Base-by-base conservation (phyloP, 2,329 filamentous ascomycete species). In the Neospermospora avenae region DNA sequence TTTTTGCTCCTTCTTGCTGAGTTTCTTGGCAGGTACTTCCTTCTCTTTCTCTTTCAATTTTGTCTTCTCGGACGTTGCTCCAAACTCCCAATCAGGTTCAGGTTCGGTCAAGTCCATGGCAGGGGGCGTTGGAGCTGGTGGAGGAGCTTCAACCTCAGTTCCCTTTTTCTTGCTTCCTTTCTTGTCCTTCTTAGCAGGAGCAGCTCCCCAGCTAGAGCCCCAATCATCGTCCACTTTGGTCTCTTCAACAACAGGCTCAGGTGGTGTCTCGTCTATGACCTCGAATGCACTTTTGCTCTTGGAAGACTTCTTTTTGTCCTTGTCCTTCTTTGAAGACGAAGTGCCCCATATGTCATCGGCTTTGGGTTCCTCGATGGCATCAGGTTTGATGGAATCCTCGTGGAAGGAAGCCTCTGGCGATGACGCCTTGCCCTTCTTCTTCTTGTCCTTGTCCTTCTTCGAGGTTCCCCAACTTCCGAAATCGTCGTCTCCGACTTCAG, bases 221-320 rank as follows among this genome's bases (percentile, higher is more conserved):
- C 77, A 76, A 80, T 79, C 75, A 69, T 77, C 73, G 68, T 79
- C 74, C 71, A 73, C 75, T 69, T 77, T 77, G 57, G 70, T 69
- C 68, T 79, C 77, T 67, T 77, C 76, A 51, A 77, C 74, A 58
- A 79, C 77, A 25, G 64, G 64, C 24, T 67, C 65, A 11, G 78
- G 74, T 58, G 76, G 77, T 65, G 77, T 75, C 46, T 77, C 77
- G 28, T 78, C 76, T 46, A 78, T 70, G 42, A 82, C 73, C 59
- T 83, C 78, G 24, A 80, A 71, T 14, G 76, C 74, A 67, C 83
- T 84, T 68, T 78, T 81, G 60, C 70, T 72, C 58, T 79, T 82
- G 45, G 75, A 73, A 70, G 84, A 84, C 69, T 84, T 84, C 69
- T 81, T 81, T 73, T 83, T 84, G 41, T 72, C 70, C 52, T 72